Evolutionary conservation across 768 basidiomycete genomes (phyloP), one percentile per base, ranked within the genome.

Genomic region (Boletales sp.): DNA sequence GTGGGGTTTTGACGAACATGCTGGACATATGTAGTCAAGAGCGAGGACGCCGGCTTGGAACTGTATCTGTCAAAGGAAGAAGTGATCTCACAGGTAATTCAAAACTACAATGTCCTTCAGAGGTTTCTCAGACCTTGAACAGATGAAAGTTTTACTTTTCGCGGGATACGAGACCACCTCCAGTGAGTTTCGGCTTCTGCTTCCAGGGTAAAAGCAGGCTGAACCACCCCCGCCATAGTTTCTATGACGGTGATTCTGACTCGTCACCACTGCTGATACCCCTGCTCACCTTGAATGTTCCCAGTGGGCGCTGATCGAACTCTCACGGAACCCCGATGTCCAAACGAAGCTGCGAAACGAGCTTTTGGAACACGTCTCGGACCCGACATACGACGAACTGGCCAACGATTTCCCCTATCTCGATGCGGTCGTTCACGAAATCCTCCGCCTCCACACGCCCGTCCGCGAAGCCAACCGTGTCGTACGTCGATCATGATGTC

Each of bases 381-480:
- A 83, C 57, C 78, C 81, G 14, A 74, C 74, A 1, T 82, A 75
- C 63, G 81, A 83, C 24, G 72, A 81, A 51, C 69, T 84, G 1
- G 70, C 65, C 5, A 72, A 72, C 3, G 69, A 41, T 4, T 61
- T 84, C 15, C 81, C 81, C 0, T 82, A 78, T 58, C 75, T 83
- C 7, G 80, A 83, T 55, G 76, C 77, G 0, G 68, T 78, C 10
- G 71, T 73, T 2, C 73, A 73, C 30, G 79, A 80, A 58, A 61
- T 61, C 2, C 67, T 80, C 11, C 68, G 78, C 7, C 46, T 76
- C 1, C 75, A 78, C 45, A 62, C 76, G 5, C 69, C 76, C 1
- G 43, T 76, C 42, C 39, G 8, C 2, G 68, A 72, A 21, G 15
- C 6, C 3, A 31, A 32, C 1, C 55, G 57, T 4, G 3, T 53